Conservation (phyloP, 2,329 filamentous ascomycete species). For the Truncatella angustata region DNA sequence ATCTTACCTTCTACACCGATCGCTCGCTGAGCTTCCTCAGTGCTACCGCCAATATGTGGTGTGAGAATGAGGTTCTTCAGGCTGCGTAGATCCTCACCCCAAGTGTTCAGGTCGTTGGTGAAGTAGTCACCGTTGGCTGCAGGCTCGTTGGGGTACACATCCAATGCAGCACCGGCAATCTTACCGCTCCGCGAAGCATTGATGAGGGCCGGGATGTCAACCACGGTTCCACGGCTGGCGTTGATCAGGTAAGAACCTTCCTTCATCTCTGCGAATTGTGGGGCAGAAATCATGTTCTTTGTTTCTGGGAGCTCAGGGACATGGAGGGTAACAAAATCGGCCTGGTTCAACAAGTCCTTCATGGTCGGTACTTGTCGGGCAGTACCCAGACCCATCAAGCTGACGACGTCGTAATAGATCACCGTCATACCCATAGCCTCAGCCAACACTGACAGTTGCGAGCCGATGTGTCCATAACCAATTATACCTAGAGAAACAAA, state of each 20-base stretch:
- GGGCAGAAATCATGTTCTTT: conserved; percentile 81
- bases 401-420: conserved; percentile 94
- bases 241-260: conserved; percentile 92
- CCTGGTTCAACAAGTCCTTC: conserved; percentile 69
- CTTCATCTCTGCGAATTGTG: conserved; percentile 87
- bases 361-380: conserved; percentile 79
- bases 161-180: conserved; percentile 89
- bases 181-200: conserved; percentile 83
- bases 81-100: conserved; percentile 79
- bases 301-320: conserved; percentile 94
- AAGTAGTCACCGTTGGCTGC: conserved; percentile 95
- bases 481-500: conserved; percentile 70
- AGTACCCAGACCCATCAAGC: conserved; percentile 90
- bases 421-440: conserved; percentile 98
- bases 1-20: conserved; percentile 79
- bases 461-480: conserved; percentile 96
- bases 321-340: conserved; percentile 93
- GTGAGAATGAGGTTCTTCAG: conserved; percentile 93
- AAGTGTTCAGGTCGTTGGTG: conserved; percentile 76
- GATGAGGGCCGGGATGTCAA: conserved; percentile 90
- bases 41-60: conserved; percentile 95
- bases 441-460: conserved; percentile 89
- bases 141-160: conserved; percentile 94
- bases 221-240: conserved; percentile 87
- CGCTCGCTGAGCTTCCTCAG: conserved; percentile 93